Evolutionary conservation across 108 stramenopile species (phyloP).

Genomic region (Asterionellopsis glacialis): DNA sequence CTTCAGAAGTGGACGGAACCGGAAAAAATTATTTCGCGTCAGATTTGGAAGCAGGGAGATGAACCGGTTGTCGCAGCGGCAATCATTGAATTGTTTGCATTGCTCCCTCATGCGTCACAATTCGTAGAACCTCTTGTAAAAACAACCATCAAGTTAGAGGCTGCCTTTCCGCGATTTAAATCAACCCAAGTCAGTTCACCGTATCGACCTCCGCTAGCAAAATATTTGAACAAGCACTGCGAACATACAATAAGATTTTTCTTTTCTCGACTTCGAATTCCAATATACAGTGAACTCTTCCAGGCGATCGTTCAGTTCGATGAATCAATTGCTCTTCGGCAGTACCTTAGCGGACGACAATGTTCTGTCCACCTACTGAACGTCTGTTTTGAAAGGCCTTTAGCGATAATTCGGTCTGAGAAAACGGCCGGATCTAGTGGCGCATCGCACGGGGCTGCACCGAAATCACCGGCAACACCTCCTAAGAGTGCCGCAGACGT

Average conservation of each 20-base stretch:
- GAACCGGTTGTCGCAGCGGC: slow-evolving; percentile 75
- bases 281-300: slow-evolving; percentile 79
- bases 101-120: slow-evolving; percentile 63
- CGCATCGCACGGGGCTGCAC: slow-evolving; percentile 13
- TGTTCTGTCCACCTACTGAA: slow-evolving; percentile 69
- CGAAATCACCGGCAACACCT: slow-evolving; percentile 11
- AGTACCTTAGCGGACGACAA: slow-evolving; percentile 50
- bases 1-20: slow-evolving; percentile 78
- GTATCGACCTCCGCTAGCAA: slow-evolving; percentile 68
- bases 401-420: slow-evolving; percentile 79
- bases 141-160: slow-evolving; percentile 66
- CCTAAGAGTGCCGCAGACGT: slow-evolving; percentile 18
- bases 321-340: slow-evolving; percentile 47
- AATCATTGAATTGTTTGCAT: slow-evolving; percentile 63
- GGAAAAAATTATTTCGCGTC: slow-evolving; percentile 36
- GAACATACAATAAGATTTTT: slow-evolving; percentile 66
- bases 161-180: slow-evolving; percentile 51
- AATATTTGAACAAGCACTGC: slow-evolving; percentile 73
- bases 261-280: slow-evolving; percentile 69
- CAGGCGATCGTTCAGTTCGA: slow-evolving; percentile 50
- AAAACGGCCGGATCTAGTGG: slow-evolving; percentile 32
- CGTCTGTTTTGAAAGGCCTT: slow-evolving; percentile 78
- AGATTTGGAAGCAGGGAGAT: slow-evolving; percentile 70
- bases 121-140: slow-evolving; percentile 85
- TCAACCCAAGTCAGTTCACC: slow-evolving; percentile 39